These are phyloP conservation scores for Amanita molliuscula DNA, from an alignment of 768 basidiomycete species.

Conservation along the genomic window DNA sequence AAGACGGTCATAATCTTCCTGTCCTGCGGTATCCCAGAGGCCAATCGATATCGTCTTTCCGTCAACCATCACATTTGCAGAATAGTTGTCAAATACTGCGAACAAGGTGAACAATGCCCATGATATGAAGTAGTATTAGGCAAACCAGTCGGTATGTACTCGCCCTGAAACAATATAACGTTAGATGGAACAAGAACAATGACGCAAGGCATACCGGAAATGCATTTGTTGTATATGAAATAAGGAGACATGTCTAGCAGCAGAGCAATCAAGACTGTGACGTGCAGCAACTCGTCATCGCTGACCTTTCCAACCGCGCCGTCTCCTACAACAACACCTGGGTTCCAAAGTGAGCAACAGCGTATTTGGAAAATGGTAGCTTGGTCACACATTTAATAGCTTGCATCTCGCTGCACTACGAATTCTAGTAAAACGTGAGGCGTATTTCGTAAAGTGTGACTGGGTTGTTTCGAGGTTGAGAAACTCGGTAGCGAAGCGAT, in stretches of 20 bases:
- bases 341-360: constrained; percentile 16
- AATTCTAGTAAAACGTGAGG: neutral
- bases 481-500: neutral
- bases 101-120: constrained; percentile 3
- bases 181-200: neutral
- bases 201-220: constrained; percentile 61
- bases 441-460: constrained; percentile 1
- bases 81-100: constrained; percentile 98
- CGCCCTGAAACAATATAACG: constrained; percentile 47
- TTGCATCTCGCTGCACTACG: constrained; percentile 49
- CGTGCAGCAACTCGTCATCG: constrained; percentile 8
- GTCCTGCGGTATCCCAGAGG: constrained; percentile 99
- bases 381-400: constrained; percentile 73
- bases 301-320: constrained; percentile 95
- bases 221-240: constrained; percentile 98
- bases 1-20: constrained; percentile 98
- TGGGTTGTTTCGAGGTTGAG: neutral
- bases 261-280: constrained; percentile 12
- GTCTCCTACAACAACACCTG: constrained; percentile 97
- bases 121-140: neutral
- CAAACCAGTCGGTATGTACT: constrained; percentile 90
- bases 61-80: constrained; percentile 97
- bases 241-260: constrained; percentile 89
- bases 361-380: constrained; percentile 11
- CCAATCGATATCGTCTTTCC: constrained; percentile 97